Evolutionary conservation across 2,329 filamentous ascomycete species (phyloP).

Genomic region (Zelopaecilomyces penicillatus): DNA sequence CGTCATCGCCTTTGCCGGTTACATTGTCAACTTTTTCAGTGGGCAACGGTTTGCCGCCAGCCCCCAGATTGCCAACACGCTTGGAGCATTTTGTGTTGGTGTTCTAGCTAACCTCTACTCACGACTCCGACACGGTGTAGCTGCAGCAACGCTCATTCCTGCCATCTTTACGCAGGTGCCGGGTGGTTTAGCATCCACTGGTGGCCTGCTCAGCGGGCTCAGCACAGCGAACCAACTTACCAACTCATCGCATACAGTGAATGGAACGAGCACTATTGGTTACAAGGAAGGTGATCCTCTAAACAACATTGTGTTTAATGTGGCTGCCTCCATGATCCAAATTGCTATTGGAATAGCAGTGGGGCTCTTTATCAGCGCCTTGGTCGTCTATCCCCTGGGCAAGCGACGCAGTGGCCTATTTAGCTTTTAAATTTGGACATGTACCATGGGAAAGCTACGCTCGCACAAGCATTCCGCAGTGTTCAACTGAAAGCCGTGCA

Average conservation of each 20-base stretch:
- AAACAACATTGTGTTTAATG: slow-evolving; percentile 42
- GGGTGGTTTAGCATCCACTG: slow-evolving; percentile 38
- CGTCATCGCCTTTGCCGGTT: slow-evolving; percentile 63
- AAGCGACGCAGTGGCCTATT: slow-evolving; percentile 51
- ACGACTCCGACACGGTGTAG: slow-evolving; percentile 43
- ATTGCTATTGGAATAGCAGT: slow-evolving; percentile 56
- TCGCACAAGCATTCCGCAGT: background rate
- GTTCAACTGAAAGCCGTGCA: too few relatives aligned
- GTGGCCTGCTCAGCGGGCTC: slow-evolving; percentile 37
- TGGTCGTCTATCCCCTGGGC: slow-evolving; percentile 48
- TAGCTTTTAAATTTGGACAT: slow-evolving; percentile 32
- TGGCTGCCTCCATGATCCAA: slow-evolving; percentile 51
- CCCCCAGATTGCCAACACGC: slow-evolving; percentile 66
- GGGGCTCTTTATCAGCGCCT: slow-evolving; percentile 47
- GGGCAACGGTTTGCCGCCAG: slow-evolving; percentile 57
- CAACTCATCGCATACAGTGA: slow-evolving; percentile 26
- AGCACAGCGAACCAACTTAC: slow-evolving; percentile 35
- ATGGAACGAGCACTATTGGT: slow-evolving; percentile 22
- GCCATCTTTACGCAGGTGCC: slow-evolving; percentile 42
- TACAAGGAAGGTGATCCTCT: slow-evolving; percentile 9
- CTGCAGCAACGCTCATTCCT: slow-evolving; percentile 37
- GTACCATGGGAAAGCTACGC: background rate
- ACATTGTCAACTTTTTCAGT: slow-evolving; percentile 68
- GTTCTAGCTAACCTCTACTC: slow-evolving; percentile 72
- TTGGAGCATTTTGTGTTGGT: slow-evolving; percentile 69